These are phyloP conservation scores for Ampelomyces quisqualis DNA, from an alignment of 2,329 filamentous ascomycete species.

Conservation along the genomic window DNA sequence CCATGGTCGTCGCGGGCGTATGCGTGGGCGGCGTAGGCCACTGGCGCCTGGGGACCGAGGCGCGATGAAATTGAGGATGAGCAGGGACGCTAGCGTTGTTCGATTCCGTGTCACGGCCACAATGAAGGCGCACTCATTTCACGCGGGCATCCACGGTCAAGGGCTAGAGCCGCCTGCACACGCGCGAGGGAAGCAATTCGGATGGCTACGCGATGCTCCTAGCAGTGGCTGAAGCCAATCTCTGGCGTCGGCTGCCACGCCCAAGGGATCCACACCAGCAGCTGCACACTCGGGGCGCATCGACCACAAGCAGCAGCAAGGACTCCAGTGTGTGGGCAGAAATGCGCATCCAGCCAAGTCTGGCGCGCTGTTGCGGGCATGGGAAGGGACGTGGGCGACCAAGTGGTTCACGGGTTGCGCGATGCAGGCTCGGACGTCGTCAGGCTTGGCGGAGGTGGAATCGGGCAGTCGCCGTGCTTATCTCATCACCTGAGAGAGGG, in stretches of 20 bases:
- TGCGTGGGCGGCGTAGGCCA: neutral
- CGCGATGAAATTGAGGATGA: conserved; percentile 8
- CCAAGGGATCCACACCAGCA: conserved; percentile 6
- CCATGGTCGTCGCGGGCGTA: conserved; percentile 35
- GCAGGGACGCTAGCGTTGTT: conserved; percentile 17
- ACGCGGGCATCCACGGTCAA: conserved; percentile 11
- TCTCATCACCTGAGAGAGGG: neutral
- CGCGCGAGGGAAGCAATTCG: neutral
- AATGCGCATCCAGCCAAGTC: conserved; percentile 1
- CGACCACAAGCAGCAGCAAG: neutral
- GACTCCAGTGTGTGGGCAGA: neutral
- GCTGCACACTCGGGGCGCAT: conserved; percentile 22
- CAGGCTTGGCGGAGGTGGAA: neutral
- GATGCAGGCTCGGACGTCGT: neutral
- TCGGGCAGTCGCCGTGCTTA: neutral
- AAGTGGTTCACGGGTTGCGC: conserved; percentile 1
- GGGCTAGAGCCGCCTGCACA: neutral
- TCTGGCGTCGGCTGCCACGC: conserved; percentile 1
- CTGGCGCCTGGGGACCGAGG: conserved; percentile 9
- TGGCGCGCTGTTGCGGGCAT: neutral
- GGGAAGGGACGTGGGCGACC: neutral
- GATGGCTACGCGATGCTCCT: no score
- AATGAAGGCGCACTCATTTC: conserved; percentile 28
- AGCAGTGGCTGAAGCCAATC: neutral
- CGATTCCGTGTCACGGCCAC: conserved; percentile 22